These are phyloP conservation scores for Monosporascus sp. DNA, from an alignment of 2,329 filamentous ascomycete genomes.

Conservation along the genomic window DNA sequence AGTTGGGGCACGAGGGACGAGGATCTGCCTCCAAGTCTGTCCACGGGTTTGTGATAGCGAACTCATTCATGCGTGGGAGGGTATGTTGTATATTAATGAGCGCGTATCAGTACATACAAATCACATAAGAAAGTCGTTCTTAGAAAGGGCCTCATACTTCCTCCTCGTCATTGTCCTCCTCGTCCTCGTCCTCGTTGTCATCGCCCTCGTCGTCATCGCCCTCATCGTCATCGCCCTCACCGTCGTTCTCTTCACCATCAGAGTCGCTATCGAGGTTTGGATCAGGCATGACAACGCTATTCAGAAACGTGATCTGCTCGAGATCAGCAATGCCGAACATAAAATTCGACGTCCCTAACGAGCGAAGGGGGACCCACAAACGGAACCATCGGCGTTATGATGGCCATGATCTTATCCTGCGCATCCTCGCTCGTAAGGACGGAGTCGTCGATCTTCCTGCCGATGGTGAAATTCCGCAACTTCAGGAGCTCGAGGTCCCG, in stretches of 20 bases:
- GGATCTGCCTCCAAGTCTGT: slow-evolving; percentile 54
- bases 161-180: slow-evolving; percentile 4
- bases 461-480: slow-evolving; percentile 72
- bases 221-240: slow-evolving; percentile 26
- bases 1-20: slow-evolving; percentile 52
- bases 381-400: slow-evolving; percentile 65
- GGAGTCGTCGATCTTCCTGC: slow-evolving; percentile 59
- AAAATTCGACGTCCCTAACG: neutral
- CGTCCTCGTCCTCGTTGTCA: slow-evolving; percentile 12
- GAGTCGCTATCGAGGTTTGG: slow-evolving; percentile 38
- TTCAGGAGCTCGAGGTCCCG: slow-evolving; percentile 75
- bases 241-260: slow-evolving; percentile 32
- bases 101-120: neutral
- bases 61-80: neutral
- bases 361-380: slow-evolving; percentile 59
- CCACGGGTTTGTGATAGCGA: slow-evolving; percentile 15
- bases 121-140: neutral
- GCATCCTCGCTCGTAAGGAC: slow-evolving; percentile 58
- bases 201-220: slow-evolving; percentile 9
- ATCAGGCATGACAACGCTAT: slow-evolving; percentile 70
- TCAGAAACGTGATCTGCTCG: slow-evolving; percentile 62
- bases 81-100: neutral
- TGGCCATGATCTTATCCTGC: slow-evolving; percentile 58
- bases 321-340: neutral
- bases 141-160: neutral